Percentiles rank a stretch among this genome's conserved stretches.
Conservation (phyloP, 2,329 filamentous ascomycete species). For the Colletotrichum limetticola region DNA sequence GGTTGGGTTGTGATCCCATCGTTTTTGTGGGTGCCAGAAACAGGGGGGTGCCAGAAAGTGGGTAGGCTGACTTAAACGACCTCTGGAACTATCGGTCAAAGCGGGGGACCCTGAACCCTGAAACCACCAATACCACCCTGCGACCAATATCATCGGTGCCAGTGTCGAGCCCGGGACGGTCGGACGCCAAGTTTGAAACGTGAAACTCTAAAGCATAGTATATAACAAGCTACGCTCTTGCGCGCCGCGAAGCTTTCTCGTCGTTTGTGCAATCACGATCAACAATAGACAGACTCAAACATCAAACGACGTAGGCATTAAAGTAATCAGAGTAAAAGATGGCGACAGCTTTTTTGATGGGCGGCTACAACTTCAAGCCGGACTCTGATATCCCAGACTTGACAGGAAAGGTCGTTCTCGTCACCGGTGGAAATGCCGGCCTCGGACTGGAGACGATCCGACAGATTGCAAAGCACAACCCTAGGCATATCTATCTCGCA, state of each 20-base stretch:
- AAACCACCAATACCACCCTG: background rate
- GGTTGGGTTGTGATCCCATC: no score
- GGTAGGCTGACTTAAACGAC: no score
- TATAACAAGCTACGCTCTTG: background rate
- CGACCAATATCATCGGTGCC: background rate
- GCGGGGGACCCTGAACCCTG: constrained; percentile 5
- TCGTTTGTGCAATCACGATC: no score
- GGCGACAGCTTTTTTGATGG: constrained; percentile 26
- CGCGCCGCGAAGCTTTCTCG: background rate
- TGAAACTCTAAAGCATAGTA: constrained; percentile 4
- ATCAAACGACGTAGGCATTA: background rate
- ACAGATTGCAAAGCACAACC: constrained; percentile 49
- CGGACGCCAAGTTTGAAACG: constrained; percentile 19
- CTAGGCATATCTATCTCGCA: constrained; percentile 35
- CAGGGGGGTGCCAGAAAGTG: no score
- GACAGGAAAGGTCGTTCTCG: constrained; percentile 47
- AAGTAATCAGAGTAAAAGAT: background rate
- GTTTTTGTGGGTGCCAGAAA: no score
- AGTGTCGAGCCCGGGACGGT: constrained; percentile 11
- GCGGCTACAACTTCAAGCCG: constrained; percentile 25
- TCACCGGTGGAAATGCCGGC: constrained; percentile 53
- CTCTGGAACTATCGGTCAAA: background rate
- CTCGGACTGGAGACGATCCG: constrained; percentile 52
- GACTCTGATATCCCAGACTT: constrained; percentile 46
- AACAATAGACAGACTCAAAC: background rate